Evolutionary conservation across 139 green algal genomes (phyloP).

Genomic region (Chlorella vulgaris): DNA sequence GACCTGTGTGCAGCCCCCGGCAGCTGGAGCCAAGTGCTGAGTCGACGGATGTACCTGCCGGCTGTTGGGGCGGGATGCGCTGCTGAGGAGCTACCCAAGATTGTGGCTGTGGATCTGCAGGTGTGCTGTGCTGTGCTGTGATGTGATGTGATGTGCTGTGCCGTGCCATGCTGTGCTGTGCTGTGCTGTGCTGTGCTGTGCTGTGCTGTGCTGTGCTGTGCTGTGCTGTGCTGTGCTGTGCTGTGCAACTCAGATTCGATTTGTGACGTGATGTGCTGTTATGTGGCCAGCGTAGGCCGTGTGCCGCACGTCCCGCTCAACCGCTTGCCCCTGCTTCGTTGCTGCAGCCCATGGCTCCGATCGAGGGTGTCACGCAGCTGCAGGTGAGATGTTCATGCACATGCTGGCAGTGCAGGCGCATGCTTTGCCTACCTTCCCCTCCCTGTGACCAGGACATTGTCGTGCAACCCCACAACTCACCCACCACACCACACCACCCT

Average conservation of each 20-base stretch:
- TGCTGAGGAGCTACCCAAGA: constrained; percentile 69
- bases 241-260: no score
- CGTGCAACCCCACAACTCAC: neutral
- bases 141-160: no score
- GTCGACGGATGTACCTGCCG: constrained; percentile 86
- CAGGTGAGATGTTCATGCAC: constrained; percentile 52
- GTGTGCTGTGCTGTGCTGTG: no score
- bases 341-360: constrained; percentile 98
- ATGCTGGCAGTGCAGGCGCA: neutral
- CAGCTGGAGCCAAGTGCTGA: constrained; percentile 91
- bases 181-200: no score
- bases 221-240: no score
- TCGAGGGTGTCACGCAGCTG: constrained; percentile 94
- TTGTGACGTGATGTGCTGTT: no score
- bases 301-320: no score
- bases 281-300: no score
- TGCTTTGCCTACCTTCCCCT: neutral
- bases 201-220: no score
- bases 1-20: constrained; percentile 97
- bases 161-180: no score
- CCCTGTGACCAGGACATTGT: neutral
- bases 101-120: constrained; percentile 97
- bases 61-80: constrained; percentile 45
- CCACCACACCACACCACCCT: no score
- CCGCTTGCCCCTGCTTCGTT: no score